Evolutionary conservation across 129 eudicot species (phyloP).

Genomic region (Centaurea solstitialis): DNA sequence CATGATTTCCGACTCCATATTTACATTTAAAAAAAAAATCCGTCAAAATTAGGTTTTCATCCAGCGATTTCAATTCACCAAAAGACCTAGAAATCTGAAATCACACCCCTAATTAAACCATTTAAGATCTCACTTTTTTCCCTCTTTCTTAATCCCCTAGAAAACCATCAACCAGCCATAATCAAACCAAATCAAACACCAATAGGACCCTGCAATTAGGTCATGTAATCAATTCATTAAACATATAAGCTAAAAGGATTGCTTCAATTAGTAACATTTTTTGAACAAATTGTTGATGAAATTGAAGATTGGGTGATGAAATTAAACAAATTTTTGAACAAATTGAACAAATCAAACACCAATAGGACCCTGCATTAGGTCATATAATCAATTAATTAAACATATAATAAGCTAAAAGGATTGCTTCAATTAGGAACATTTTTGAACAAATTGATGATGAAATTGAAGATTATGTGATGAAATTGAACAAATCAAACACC

Average conservation of each 20-base stretch:
- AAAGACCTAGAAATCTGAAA: slow-evolving; percentile 9
- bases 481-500: slow-evolving; percentile 28
- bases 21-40: slow-evolving; percentile 1
- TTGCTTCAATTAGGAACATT: not conserved
- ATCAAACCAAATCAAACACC: slow-evolving; percentile 31
- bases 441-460: not conserved
- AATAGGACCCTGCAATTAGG: slow-evolving; percentile 35
- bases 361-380: slow-evolving; percentile 33
- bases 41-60: not conserved
- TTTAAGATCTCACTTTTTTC: not conserved
- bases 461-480: too few species aligned
- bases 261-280: not conserved
- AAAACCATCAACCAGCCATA: slow-evolving; percentile 25
- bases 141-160: slow-evolving; percentile 34
- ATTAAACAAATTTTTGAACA: not conserved
- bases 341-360: slow-evolving; percentile 31
- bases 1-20: slow-evolving; percentile 55
- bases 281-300: not conserved
- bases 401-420: not conserved
- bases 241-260: not conserved
- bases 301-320: too few species aligned
- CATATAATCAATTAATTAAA: not conserved
- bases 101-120: slow-evolving; percentile 4
- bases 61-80: not conserved
- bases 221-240: not conserved